phyloP scores from a whole-genome alignment of 106 monocot genomes.

The Dendrobium chrysotoxum region DNA sequence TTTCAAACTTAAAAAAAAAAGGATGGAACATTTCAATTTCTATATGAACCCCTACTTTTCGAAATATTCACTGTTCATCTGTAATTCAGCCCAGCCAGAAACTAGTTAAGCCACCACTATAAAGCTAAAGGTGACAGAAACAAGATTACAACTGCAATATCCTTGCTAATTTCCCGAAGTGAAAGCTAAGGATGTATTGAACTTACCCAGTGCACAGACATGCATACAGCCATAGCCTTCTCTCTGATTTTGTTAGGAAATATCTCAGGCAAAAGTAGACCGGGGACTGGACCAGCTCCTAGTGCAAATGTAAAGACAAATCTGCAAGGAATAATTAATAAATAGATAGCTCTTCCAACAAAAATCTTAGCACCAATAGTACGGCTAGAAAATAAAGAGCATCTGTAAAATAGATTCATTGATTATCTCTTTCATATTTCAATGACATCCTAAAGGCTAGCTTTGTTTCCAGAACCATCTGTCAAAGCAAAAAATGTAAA shows the following conservation, averaged over 20 bases:
- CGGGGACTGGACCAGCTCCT: slow-evolving; percentile 97
- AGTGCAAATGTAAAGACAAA: slow-evolving; percentile 81
- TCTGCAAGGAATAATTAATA: slow-evolving; percentile 24
- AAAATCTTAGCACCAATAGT: background rate
- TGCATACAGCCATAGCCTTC: slow-evolving; percentile 92
- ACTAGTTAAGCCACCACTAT: no score
- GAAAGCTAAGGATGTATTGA: background rate
- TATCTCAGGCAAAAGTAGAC: slow-evolving; percentile 93
- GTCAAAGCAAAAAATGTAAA: background rate
- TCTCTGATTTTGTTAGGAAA: slow-evolving; percentile 89
- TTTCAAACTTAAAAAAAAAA: background rate
- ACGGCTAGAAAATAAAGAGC: background rate
- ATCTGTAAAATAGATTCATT: background rate
- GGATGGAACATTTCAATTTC: background rate
- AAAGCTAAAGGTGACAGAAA: background rate
- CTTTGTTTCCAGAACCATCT: background rate
- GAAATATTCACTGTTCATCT: no score
- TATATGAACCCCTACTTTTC: background rate
- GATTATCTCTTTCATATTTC: background rate
- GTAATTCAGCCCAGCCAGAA: no score
- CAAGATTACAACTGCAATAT: background rate
- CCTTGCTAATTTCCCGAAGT: background rate
- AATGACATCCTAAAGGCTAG: background rate
- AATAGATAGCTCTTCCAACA: background rate
- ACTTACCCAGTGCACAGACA: slow-evolving; percentile 95